Evolutionary conservation across 192 early-diverging fungal genomes (phyloP).

Genomic region (Coemansia sp.): DNA sequence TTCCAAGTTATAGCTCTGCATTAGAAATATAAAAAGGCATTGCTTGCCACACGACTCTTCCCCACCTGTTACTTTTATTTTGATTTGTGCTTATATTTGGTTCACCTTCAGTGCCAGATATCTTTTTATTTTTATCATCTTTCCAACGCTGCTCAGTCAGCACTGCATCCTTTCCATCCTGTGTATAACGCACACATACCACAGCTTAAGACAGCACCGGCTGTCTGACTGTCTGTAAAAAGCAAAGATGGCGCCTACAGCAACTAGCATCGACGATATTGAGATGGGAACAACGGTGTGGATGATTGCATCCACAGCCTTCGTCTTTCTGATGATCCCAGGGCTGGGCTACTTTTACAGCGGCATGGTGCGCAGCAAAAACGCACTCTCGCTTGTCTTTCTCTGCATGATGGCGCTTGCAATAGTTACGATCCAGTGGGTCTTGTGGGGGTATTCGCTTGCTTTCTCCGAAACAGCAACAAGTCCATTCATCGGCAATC

Average conservation of each 20-base stretch:
- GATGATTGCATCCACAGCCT: slow-evolving; percentile 66
- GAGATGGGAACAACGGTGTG: slow-evolving; percentile 71
- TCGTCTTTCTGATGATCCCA: slow-evolving; percentile 78
- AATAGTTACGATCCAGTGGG: slow-evolving; percentile 75
- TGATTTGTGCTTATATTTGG: background rate
- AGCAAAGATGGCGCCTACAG: slow-evolving; percentile 1
- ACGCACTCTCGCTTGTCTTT: slow-evolving; percentile 77
- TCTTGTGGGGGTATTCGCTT: slow-evolving; percentile 70
- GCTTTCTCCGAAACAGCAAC: slow-evolving; percentile 67
- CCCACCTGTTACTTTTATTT: too few relatives aligned
- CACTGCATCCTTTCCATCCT: background rate
- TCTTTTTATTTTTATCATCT: background rate
- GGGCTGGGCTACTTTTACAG: slow-evolving; percentile 78
- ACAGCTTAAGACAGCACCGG: background rate
- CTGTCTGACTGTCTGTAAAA: background rate
- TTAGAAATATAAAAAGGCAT: too few relatives aligned
- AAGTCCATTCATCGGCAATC: slow-evolving; percentile 70
- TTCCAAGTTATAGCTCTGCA: too few relatives aligned
- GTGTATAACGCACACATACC: too few relatives aligned
- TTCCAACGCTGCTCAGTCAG: background rate
- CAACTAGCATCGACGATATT: slow-evolving; percentile 32
- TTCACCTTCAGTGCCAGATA: background rate
- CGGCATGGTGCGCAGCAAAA: slow-evolving; percentile 74
- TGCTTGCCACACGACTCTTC: too few relatives aligned
- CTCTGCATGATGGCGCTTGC: slow-evolving; percentile 70